phyloP scores from a whole-genome alignment of 1,139 yeast genomes.

The Scheffersomyces cryptocercus region DNA sequence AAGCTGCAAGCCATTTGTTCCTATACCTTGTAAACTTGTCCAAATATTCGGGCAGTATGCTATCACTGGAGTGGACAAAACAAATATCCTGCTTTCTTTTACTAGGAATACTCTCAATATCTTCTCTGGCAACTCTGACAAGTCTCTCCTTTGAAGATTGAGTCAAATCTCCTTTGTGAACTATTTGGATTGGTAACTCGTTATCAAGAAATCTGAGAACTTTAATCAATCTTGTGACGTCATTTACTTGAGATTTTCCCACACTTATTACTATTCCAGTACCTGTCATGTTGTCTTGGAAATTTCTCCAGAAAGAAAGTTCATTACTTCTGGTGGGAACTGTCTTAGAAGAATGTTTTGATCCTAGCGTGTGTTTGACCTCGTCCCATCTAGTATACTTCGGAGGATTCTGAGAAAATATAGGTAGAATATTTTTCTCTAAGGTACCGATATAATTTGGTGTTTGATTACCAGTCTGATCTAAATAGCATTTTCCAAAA shows the following conservation, averaged over 20 bases:
- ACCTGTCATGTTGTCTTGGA: constrained; percentile 26
- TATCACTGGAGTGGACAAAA: constrained; percentile 20
- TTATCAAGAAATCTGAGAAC: constrained; percentile 32
- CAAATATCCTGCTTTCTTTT: constrained; percentile 12
- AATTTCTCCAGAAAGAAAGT: constrained; percentile 17
- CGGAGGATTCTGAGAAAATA: not conserved
- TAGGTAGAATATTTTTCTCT: not conserved
- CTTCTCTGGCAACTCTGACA: not conserved
- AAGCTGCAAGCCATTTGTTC: constrained; percentile 23
- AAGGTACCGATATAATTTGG: not conserved
- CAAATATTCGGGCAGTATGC: constrained; percentile 1
- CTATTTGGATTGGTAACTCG: constrained; percentile 37
- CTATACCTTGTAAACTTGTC: constrained; percentile 18
- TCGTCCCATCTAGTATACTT: not conserved
- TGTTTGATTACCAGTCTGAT: not conserved
- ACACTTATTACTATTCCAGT: constrained; percentile 41
- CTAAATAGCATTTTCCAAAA: not conserved
- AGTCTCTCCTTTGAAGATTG: not conserved
- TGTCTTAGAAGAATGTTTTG: not conserved
- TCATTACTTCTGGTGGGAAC: not conserved
- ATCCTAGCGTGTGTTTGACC: not conserved
- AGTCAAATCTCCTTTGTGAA: constrained; percentile 15
- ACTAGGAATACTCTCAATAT: not conserved
- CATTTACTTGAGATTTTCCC: constrained; percentile 31
- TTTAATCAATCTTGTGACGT: constrained; percentile 28